A percentile compares a stretch with the other conserved stretches of the same genome.
These are phyloP conservation scores for Sphagnum contortum DNA, from an alignment of 225 moss, liverwort and hornwort genomes.

Conservation along the genomic window DNA sequence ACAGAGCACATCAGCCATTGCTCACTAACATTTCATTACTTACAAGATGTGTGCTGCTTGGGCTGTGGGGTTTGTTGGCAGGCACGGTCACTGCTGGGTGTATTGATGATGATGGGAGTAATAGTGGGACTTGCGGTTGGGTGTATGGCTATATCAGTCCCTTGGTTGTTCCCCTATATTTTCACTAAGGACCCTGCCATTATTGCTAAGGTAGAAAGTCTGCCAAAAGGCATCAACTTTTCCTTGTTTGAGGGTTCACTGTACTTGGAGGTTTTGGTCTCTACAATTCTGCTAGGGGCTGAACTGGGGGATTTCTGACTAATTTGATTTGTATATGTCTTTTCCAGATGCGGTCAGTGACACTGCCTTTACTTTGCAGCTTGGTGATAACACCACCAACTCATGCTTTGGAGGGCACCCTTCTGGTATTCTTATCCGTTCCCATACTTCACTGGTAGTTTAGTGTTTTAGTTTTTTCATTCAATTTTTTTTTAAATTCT, in stretches of 20 bases:
- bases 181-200: conserved; percentile 72
- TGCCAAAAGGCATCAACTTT: too few species aligned
- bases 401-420: conserved; percentile 75
- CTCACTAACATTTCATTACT: too few species aligned
- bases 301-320: too few species aligned
- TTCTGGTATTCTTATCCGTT: conserved; percentile 37
- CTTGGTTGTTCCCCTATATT: conserved; percentile 68
- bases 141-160: conserved; percentile 45
- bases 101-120: conserved; percentile 57
- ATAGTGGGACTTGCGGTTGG: conserved; percentile 51
- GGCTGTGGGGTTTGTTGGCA: conserved; percentile 8
- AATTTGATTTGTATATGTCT: too few species aligned
- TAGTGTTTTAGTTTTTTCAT: too few species aligned
- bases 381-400: conserved; percentile 62
- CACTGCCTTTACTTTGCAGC: conserved; percentile 62
- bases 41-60: too few species aligned
- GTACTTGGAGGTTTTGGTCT: too few species aligned
- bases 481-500: too few species aligned
- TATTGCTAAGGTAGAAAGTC: conserved; percentile 34
- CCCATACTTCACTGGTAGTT: background rate
- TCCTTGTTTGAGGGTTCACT: too few species aligned
- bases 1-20: background rate
- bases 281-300: too few species aligned
- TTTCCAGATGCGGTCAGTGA: conserved; percentile 65
- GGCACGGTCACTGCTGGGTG: conserved; percentile 67